Base-by-base conservation (phyloP, 1,139 yeast genomes). In the Zhuliangozyma blackwelliae region DNA sequence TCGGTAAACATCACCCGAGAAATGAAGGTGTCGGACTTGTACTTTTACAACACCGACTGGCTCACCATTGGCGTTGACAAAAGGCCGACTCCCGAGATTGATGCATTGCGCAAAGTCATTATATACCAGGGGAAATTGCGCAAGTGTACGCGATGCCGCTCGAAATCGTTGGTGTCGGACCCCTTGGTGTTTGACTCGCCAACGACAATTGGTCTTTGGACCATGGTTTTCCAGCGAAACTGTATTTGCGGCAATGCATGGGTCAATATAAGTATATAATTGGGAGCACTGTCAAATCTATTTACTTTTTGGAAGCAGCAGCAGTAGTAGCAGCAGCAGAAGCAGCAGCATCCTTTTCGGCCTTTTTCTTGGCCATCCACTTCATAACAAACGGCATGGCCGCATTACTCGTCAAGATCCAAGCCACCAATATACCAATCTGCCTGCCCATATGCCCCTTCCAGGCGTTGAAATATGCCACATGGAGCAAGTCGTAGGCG, bases 211-310 rank as follows among this genome's bases (percentile, higher is more conserved):
- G 74, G 79, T 2, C 72, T 76, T 40, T 83, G 90, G 88, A 77
- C 85, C 1, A 69, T 79, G 65, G 83, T 84, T 2, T 82, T 83
- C 52, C 90, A 82, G 47, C 65, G 90, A 45, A 77, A 78, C 13
- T 87, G 96, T 57, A 65, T 84, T 20, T 87, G 96, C 57, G 95
- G 95, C 0, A 86, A 87, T 34, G 72, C 81, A 5, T 84, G 92
- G 92, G 76, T 75, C 2, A 68, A 64, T 22, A 22, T 5, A 22
- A 9, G 23, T 7, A 22, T 6, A 23, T 23, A 23, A 5, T 9
- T 10, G 2, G 26, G 3, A 3, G 3, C 3, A 3, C n/a, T 23
- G n/a, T 23, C 5, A 3, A 5, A 3, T 23, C n/a, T 10, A 9
- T 23, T 23, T 23, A 9, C 26, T 5, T 23, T 23, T 23, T 3